A percentile compares a stretch with the other conserved stretches of the same genome.
Evolutionary conservation across 2,329 filamentous ascomycete species (phyloP).

Genomic region (Golovinomyces cichoracearum): DNA sequence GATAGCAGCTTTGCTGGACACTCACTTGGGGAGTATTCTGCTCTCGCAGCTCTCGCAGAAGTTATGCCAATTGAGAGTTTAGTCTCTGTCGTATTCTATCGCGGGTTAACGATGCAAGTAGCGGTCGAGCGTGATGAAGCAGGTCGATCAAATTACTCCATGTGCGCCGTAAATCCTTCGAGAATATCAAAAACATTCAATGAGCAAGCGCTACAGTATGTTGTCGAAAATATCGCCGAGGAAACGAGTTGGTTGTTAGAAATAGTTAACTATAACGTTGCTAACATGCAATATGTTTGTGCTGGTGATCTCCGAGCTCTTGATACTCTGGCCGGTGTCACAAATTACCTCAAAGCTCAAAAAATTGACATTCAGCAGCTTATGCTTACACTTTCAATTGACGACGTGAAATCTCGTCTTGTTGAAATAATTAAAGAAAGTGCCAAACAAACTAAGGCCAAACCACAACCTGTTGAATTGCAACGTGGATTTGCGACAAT

Average conservation of each 20-base stretch:
- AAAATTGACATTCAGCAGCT: constrained; percentile 93
- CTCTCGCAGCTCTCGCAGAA: constrained; percentile 79
- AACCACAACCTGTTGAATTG: constrained; percentile 67
- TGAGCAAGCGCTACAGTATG: constrained; percentile 86
- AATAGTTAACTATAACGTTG: constrained; percentile 83
- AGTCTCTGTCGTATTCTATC: constrained; percentile 97
- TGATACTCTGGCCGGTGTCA: constrained; percentile 41
- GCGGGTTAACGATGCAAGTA: constrained; percentile 96
- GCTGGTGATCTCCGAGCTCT: constrained; percentile 44
- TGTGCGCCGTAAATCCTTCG: constrained; percentile 97
- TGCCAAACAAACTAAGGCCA: constrained; percentile 63
- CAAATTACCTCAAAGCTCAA: constrained; percentile 87
- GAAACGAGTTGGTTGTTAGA: constrained; percentile 87
- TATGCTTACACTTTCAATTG: constrained; percentile 60
- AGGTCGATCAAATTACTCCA: constrained; percentile 92
- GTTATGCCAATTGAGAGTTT: constrained; percentile 99
- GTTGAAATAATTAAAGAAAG: constrained; percentile 76
- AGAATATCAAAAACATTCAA: constrained; percentile 97
- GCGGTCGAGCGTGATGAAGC: constrained; percentile 85
- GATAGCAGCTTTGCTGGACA: constrained; percentile 96
- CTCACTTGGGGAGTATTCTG: constrained; percentile 94
- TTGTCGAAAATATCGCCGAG: constrained; percentile 84
- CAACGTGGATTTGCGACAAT: constrained; percentile 94
- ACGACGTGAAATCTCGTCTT: constrained; percentile 74
- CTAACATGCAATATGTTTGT: constrained; percentile 51